Evolutionary conservation across 176 grass and related monocot genomes (phyloP).

Genomic region (Aegilops bicornis): DNA sequence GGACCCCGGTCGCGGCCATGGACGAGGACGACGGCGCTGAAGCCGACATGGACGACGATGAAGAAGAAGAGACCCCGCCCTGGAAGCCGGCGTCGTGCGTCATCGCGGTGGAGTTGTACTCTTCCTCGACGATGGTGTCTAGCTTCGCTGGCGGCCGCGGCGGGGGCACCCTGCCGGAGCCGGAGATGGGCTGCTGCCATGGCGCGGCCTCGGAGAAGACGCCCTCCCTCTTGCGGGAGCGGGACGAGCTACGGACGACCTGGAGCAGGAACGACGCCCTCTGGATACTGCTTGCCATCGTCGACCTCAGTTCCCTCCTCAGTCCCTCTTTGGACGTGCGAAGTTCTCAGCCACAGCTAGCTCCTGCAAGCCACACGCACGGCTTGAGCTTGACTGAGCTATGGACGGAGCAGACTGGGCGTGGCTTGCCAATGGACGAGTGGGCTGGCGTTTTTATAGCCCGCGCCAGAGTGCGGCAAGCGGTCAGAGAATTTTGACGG

Average conservation of each 20-base stretch:
- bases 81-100: not conserved
- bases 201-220: slow-evolving; percentile 39
- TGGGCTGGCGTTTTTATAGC: slow-evolving; percentile 21
- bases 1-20: not conserved
- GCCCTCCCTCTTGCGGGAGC: slow-evolving; percentile 40
- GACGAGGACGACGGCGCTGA: not conserved
- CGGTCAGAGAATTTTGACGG: not conserved
- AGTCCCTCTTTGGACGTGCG: not conserved
- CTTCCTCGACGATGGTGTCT: slow-evolving; percentile 56
- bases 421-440: not conserved
- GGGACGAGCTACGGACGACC: slow-evolving; percentile 34
- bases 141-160: slow-evolving; percentile 9
- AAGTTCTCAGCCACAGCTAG: not conserved
- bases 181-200: slow-evolving; percentile 33
- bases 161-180: not conserved
- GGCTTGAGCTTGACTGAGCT: not conserved
- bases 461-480: not conserved
- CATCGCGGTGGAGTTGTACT: not conserved
- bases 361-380: not conserved
- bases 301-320: not conserved
- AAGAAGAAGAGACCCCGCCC: not conserved
- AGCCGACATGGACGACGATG: not conserved
- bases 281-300: slow-evolving; percentile 36
- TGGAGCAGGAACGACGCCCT: slow-evolving; percentile 34
- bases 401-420: not conserved